Evolutionary conservation across 164 flowering plant species (phyloP).

Genomic region (Vitis cinerea): DNA sequence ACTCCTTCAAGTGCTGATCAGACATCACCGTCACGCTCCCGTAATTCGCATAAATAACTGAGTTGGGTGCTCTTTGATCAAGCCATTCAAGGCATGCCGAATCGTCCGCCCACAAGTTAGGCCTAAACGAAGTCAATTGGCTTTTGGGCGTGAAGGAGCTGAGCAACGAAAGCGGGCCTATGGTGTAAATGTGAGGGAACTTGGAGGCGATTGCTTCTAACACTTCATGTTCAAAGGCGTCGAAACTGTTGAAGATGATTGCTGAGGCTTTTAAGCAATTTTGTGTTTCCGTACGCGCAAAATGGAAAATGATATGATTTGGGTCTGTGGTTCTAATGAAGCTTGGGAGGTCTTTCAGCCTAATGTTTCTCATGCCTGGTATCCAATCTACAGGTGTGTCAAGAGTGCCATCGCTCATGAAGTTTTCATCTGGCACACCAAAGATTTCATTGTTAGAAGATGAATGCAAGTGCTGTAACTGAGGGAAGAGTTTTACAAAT

Average conservation of each 20-base stretch:
- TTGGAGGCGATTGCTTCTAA: conserved; percentile 22
- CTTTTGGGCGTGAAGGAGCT: not conserved
- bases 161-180: conserved; percentile 28
- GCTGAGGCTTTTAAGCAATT: not conserved
- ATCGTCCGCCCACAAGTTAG: conserved; percentile 42
- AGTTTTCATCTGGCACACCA: too few species aligned
- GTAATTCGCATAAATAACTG: conserved; percentile 37
- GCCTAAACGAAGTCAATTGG: conserved; percentile 11
- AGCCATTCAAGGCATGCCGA: conserved; percentile 31
- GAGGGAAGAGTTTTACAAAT: too few species aligned
- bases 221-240: conserved; percentile 32
- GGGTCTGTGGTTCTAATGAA: not conserved
- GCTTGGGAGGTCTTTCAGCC: conserved; percentile 7
- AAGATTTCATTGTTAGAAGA: too few species aligned
- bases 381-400: conserved; percentile 6
- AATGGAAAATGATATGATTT: not conserved
- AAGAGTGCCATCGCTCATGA: not conserved
- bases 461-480: too few species aligned
- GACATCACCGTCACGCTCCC: conserved; percentile 35
- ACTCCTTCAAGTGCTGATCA: conserved; percentile 24
- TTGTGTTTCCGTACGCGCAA: conserved; percentile 1
- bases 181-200: conserved; percentile 26
- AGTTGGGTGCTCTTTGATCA: conserved; percentile 15
- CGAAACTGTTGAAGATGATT: conserved; percentile 34
- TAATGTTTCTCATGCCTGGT: conserved; percentile 14